These are phyloP conservation scores for Ceratobasidium papillatum DNA, from an alignment of 1,284 basidiomycete genomes.

Conservation along the genomic window DNA sequence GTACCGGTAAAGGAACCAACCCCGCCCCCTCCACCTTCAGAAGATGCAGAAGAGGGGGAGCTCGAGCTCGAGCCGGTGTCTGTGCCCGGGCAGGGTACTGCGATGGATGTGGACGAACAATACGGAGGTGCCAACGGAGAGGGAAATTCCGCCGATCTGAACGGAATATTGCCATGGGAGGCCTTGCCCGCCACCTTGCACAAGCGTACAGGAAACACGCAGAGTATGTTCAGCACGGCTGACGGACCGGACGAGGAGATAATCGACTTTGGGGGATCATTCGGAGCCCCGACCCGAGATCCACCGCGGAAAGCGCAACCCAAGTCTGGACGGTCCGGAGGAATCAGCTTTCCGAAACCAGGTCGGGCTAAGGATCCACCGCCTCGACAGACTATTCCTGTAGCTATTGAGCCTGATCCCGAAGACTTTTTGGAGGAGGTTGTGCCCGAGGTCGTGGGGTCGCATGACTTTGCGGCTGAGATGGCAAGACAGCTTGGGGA, in stretches of 20 bases:
- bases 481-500: constrained; percentile 20
- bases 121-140: not conserved
- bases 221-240: constrained; percentile 11
- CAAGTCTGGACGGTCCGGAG: constrained; percentile 32
- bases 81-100: not conserved
- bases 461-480: constrained; percentile 13
- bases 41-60: constrained; percentile 26
- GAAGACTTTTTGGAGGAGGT: constrained; percentile 20
- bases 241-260: constrained; percentile 34
- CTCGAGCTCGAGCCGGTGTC: constrained; percentile 26
- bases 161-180: constrained; percentile 33
- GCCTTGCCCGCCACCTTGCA: constrained; percentile 25
- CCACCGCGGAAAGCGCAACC: constrained; percentile 22
- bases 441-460: constrained; percentile 18
- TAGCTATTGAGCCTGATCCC: not conserved
- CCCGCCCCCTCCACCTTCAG: not conserved
- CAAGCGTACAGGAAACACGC: not conserved
- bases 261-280: constrained; percentile 33
- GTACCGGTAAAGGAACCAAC: constrained; percentile 6
- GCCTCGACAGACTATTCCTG: constrained; percentile 1
- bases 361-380: constrained; percentile 22
- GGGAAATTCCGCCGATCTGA: not conserved
- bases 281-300: constrained; percentile 8
- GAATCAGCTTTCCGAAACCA: constrained; percentile 26
- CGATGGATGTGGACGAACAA: constrained; percentile 7